Evolutionary conservation across 345 rosid genomes (phyloP).

Genomic region (Jatropha curcas): DNA sequence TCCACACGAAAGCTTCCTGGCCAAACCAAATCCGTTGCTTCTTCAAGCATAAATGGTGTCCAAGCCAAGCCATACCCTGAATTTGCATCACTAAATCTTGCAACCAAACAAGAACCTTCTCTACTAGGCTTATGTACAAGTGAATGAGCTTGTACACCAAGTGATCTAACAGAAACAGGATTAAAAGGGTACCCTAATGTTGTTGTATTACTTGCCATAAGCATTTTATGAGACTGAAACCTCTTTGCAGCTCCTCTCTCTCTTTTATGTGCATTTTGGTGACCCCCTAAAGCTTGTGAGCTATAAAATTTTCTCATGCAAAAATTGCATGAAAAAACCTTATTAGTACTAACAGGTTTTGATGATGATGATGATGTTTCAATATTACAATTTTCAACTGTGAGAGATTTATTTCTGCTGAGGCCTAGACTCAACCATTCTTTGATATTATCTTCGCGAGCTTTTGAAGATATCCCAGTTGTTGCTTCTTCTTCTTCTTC

Average conservation of each 20-base stretch:
- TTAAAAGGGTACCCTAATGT: constrained; percentile 22
- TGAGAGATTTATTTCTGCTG: constrained; percentile 12
- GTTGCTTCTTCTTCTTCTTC: constrained; percentile 8
- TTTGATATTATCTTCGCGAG: constrained; percentile 30
- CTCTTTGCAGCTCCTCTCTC: constrained; percentile 47
- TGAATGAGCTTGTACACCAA: constrained; percentile 44
- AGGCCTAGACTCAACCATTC: constrained; percentile 43
- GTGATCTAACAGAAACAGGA: constrained; percentile 28
- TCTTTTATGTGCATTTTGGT: constrained; percentile 52
- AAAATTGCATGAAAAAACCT: constrained; percentile 47
- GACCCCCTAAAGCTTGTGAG: constrained; percentile 57
- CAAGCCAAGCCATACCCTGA: constrained; percentile 22
- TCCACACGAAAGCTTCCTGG: constrained; percentile 46
- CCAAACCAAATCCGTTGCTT: constrained; percentile 33
- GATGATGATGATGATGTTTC: constrained; percentile 5
- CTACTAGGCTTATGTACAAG: constrained; percentile 35
- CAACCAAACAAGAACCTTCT: constrained; percentile 28
- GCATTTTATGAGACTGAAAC: constrained; percentile 38
- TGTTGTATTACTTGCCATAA: constrained; percentile 20
- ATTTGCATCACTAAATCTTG: constrained; percentile 24
- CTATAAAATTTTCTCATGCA: constrained; percentile 50
- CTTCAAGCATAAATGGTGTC: constrained; percentile 29
- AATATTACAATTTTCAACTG: constrained; percentile 18
- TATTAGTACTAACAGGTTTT: constrained; percentile 10
- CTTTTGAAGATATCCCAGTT: no score